Conservation (phyloP, 1,284 basidiomycete species). For the Stygiomarasmius scandens region DNA sequence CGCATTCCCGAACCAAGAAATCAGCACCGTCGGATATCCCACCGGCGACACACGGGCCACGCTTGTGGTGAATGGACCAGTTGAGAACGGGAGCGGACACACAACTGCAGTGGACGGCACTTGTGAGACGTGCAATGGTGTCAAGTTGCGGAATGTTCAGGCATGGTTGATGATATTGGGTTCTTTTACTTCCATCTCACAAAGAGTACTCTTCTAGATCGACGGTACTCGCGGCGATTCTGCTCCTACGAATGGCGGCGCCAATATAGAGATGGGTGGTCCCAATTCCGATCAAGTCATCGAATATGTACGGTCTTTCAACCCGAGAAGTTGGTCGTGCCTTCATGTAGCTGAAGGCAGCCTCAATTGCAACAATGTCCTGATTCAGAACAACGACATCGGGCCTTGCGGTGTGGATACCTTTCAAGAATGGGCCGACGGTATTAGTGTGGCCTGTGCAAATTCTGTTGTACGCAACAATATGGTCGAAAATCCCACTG, state of each 20-base stretch:
- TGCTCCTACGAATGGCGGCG: constrained; percentile 59
- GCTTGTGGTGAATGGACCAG: constrained; percentile 52
- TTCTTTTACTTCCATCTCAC: neutral
- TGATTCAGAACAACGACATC: constrained; percentile 79
- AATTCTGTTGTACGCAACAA: constrained; percentile 73
- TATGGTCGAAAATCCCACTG: constrained; percentile 73
- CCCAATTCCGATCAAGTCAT: constrained; percentile 66
- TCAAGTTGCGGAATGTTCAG: constrained; percentile 72
- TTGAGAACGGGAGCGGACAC: constrained; percentile 59
- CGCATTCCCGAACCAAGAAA: constrained; percentile 70
- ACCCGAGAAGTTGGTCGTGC: constrained; percentile 77
- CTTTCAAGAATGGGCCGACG: constrained; percentile 83
- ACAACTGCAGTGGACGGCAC: constrained; percentile 73
- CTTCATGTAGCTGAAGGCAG: constrained; percentile 71
- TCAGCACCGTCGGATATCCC: constrained; percentile 77
- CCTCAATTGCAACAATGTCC: constrained; percentile 63
- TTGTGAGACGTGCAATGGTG: constrained; percentile 57
- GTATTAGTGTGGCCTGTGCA: constrained; percentile 77
- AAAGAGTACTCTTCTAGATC: constrained; percentile 45
- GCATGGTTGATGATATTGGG: constrained; percentile 34
- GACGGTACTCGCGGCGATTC: constrained; percentile 63
- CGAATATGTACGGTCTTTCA: constrained; percentile 70
- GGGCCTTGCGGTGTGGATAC: constrained; percentile 70
- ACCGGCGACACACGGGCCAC: constrained; percentile 41
- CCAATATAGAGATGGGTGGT: constrained; percentile 79